phyloP scores from a whole-genome alignment of 345 rosid genomes.

The Heritiera fomes region DNA sequence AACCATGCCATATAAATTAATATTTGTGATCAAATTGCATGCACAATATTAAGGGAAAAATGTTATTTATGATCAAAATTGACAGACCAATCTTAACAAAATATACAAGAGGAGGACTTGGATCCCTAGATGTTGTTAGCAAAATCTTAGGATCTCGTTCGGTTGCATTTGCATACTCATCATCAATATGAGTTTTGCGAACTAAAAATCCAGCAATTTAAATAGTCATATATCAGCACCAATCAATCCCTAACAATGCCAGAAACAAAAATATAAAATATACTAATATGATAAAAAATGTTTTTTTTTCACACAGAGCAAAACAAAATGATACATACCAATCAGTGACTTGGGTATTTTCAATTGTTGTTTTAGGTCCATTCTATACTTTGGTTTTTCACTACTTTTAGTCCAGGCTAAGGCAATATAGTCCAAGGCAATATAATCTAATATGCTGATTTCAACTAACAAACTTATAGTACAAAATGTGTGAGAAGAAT shows the following conservation, averaged over 20 bases:
- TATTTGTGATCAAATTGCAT: conserved; percentile 1
- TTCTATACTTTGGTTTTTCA: too few species aligned
- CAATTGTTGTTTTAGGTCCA: too few species aligned
- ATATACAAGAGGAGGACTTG: conserved; percentile 77
- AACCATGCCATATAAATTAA: conserved; percentile 15
- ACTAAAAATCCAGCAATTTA: conserved; percentile 37
- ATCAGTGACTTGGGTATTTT: too few species aligned
- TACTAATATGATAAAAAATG: not conserved
- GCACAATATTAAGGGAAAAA: not conserved
- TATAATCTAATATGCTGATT: too few species aligned
- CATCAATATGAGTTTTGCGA: conserved; percentile 77
- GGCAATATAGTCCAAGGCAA: too few species aligned
- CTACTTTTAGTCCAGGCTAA: too few species aligned
- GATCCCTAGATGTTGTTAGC: conserved; percentile 84
- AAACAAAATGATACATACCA: too few species aligned
- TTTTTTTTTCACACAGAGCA: not conserved
- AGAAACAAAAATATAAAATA: not conserved
- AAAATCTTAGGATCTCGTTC: conserved; percentile 75
- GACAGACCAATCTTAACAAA: conserved; percentile 62
- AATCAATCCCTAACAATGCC: not conserved
- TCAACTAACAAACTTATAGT: too few species aligned
- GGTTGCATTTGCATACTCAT: conserved; percentile 78
- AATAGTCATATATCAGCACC: not conserved
- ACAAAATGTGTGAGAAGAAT: too few species aligned
- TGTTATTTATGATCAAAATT: not conserved